Evolutionary conservation across 2,329 filamentous ascomycete species (phyloP).

Genomic region (Allantophomopsis lycopodina): DNA sequence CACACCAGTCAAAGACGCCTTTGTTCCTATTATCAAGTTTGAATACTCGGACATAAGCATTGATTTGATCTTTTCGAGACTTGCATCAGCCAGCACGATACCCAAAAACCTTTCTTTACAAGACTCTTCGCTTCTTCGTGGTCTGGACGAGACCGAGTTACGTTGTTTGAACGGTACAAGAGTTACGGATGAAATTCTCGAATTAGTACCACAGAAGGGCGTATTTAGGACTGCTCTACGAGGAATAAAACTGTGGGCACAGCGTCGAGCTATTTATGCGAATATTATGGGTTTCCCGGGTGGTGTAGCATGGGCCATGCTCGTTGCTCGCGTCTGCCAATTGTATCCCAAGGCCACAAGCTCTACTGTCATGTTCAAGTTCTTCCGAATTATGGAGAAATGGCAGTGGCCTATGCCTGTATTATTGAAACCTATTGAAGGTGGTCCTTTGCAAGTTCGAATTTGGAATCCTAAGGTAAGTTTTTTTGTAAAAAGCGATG

Average conservation of each 20-base stretch:
- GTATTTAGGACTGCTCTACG: slow-evolving; percentile 82
- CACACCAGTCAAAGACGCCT: slow-evolving; percentile 75
- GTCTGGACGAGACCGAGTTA: slow-evolving; percentile 75
- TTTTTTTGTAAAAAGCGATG: slow-evolving; percentile 1
- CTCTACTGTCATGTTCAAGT: slow-evolving; percentile 80
- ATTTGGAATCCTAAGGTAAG: slow-evolving; percentile 87
- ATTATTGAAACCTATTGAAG: slow-evolving; percentile 76
- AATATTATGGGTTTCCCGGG: slow-evolving; percentile 96
- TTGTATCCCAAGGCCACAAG: slow-evolving; percentile 87
- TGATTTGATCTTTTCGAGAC: slow-evolving; percentile 78
- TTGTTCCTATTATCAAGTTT: slow-evolving; percentile 95
- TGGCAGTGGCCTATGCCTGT: slow-evolving; percentile 97
- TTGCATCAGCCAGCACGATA: slow-evolving; percentile 57
- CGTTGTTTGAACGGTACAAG: slow-evolving; percentile 87
- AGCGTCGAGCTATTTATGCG: slow-evolving; percentile 81
- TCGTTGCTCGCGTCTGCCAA: slow-evolving; percentile 91
- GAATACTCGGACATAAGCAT: slow-evolving; percentile 86
- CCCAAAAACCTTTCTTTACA: slow-evolving; percentile 62
- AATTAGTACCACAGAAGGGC: slow-evolving; percentile 75
- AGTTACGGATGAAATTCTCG: slow-evolving; percentile 85
- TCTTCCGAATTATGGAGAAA: slow-evolving; percentile 80
- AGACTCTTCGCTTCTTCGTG: slow-evolving; percentile 73
- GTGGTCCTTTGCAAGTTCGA: slow-evolving; percentile 64
- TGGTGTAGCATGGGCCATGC: slow-evolving; percentile 95
- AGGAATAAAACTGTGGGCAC: slow-evolving; percentile 93